phyloP scores from a whole-genome alignment of 2,329 filamentous ascomycete species.

The Botrytis aclada region DNA sequence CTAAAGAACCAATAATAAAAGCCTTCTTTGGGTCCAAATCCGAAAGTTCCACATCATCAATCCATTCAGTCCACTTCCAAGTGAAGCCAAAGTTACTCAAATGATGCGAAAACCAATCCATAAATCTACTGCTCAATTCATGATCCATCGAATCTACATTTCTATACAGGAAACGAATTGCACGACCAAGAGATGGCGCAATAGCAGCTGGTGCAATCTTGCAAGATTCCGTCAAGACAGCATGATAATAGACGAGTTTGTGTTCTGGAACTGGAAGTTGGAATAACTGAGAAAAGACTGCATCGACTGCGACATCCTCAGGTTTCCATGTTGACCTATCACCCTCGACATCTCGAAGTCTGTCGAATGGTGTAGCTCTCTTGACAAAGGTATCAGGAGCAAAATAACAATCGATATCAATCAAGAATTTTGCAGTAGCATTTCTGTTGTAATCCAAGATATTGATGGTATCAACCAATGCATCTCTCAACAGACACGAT shows the following conservation, averaged over 20 bases:
- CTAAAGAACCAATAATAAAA: conserved; percentile 84
- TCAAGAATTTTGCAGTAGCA: conserved; percentile 79
- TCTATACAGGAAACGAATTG: conserved; percentile 87
- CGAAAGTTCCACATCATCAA: conserved; percentile 76
- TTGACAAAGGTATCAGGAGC: conserved; percentile 87
- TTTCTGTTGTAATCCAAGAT: conserved; percentile 90
- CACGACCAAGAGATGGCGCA: conserved; percentile 86
- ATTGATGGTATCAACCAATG: conserved; percentile 88
- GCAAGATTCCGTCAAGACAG: conserved; percentile 89
- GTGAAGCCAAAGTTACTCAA: conserved; percentile 98
- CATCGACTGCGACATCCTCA: conserved; percentile 95
- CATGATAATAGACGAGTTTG: conserved; percentile 95
- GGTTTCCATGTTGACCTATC: conserved; percentile 86
- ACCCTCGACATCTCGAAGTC: conserved; percentile 66
- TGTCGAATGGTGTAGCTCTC: conserved; percentile 88
- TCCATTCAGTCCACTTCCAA: conserved; percentile 99
- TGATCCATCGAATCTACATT: conserved; percentile 80
- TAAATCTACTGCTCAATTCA: conserved; percentile 80
- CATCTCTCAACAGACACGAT: conserved; percentile 79
- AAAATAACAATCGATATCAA: conserved; percentile 95
- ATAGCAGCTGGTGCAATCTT: conserved; percentile 96
- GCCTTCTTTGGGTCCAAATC: conserved; percentile 84
- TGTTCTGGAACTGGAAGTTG: conserved; percentile 84
- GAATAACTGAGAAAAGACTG: conserved; percentile 92
- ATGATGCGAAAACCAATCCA: conserved; percentile 98